A percentile compares a stretch with the other conserved stretches of the same genome.
phyloP scores from a whole-genome alignment of 805 yeast species.

The Tetrapisispora iriomotensis region DNA sequence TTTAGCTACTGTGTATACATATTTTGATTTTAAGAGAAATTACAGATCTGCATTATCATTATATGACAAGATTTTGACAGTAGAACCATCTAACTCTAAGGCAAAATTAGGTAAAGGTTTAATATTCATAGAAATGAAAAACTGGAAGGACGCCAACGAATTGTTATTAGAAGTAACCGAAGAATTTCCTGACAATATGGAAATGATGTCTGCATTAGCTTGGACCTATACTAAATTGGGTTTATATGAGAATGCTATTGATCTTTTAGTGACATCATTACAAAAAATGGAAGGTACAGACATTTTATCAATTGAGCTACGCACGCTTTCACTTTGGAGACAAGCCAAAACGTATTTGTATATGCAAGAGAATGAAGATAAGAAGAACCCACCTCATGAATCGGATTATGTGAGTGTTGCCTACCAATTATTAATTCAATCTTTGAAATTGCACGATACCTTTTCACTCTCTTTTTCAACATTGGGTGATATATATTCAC shows the following conservation, averaged over 20 bases:
- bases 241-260: slow-evolving; percentile 38
- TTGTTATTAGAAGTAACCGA: slow-evolving; percentile 43
- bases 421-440: slow-evolving; percentile 45
- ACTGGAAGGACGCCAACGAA: slow-evolving; percentile 43
- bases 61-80: slow-evolving; percentile 50
- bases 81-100: slow-evolving; percentile 37
- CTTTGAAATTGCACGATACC: slow-evolving; percentile 53
- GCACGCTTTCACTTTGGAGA: slow-evolving; percentile 62
- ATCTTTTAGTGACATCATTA: slow-evolving; percentile 19
- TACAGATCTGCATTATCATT: slow-evolving; percentile 62
- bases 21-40: slow-evolving; percentile 85
- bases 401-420: slow-evolving; percentile 35
- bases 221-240: slow-evolving; percentile 66
- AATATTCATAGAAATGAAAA: slow-evolving; percentile 57
- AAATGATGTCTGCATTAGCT: slow-evolving; percentile 59
- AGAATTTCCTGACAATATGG: slow-evolving; percentile 41
- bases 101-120: slow-evolving; percentile 79
- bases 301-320: slow-evolving; percentile 40
- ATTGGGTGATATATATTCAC: slow-evolving; percentile 63
- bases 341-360: slow-evolving; percentile 54
- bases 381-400: slow-evolving; percentile 3
- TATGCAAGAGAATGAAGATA: slow-evolving; percentile 16
- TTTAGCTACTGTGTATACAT: slow-evolving; percentile 69
- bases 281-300: slow-evolving; percentile 40
- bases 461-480: slow-evolving; percentile 76